Conservation (phyloP, 306 rosid genomes). For the Sindora glabra region DNA sequence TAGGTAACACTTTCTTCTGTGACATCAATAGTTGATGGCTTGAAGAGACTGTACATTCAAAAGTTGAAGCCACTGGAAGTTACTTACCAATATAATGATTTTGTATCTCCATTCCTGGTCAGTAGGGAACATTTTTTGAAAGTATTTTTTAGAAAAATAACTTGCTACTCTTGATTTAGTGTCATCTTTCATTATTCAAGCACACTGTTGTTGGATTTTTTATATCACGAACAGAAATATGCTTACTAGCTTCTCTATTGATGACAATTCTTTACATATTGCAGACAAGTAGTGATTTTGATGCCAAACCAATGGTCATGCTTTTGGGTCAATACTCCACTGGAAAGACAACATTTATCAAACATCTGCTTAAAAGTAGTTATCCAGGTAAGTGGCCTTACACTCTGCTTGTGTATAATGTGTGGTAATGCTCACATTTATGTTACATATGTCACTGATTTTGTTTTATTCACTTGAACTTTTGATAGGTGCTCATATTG, state of each 20-base stretch:
- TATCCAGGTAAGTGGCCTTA: slow-evolving; percentile 72
- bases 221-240: neutral
- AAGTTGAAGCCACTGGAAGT: slow-evolving; percentile 87
- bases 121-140: slow-evolving; percentile 13
- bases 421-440: neutral
- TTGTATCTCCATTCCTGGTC: slow-evolving; percentile 77
- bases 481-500: slow-evolving; percentile 87
- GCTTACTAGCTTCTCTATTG: neutral
- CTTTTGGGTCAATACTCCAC: slow-evolving; percentile 98
- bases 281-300: slow-evolving; percentile 86
- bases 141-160: neutral
- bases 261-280: neutral
- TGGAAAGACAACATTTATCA: slow-evolving; percentile 94
- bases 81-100: slow-evolving; percentile 72
- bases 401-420: neutral
- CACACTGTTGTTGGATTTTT: neutral
- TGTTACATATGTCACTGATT: neutral
- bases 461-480: neutral
- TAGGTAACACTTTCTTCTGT: slow-evolving; percentile 74
- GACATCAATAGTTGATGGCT: slow-evolving; percentile 80
- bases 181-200: neutral
- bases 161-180: neutral
- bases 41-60: slow-evolving; percentile 74
- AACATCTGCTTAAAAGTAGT: slow-evolving; percentile 66
- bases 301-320: slow-evolving; percentile 95